Percentiles rank a stretch among this genome's conserved stretches.
Evolutionary conservation across 2,329 filamentous ascomycete genomes (phyloP).

Genomic region (Botryosphaeria dothidea): DNA sequence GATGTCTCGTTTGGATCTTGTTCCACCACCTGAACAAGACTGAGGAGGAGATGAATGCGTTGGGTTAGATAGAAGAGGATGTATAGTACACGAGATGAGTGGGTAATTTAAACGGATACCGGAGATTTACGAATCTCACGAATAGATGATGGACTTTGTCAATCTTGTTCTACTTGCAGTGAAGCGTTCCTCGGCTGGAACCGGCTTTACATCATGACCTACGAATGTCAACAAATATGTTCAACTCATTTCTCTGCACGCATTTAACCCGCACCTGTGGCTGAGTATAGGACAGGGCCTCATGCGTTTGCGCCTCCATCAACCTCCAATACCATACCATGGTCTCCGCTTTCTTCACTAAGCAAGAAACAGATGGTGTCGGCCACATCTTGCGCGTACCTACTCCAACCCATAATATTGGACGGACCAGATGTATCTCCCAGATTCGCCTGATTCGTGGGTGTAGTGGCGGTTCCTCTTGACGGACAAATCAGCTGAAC

Average conservation of each 20-base stretch:
- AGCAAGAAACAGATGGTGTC: not conserved
- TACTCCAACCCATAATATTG: not conserved
- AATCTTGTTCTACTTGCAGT: not conserved
- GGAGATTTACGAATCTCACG: not conserved
- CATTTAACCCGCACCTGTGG: too few species aligned
- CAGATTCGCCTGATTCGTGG: not conserved
- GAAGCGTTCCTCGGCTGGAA: too few species aligned
- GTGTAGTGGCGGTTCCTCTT: not conserved
- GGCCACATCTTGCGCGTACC: not conserved
- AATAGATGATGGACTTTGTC: not conserved
- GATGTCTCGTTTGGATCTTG: constrained; percentile 37
- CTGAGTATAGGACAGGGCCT: too few species aligned
- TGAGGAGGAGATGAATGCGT: constrained; percentile 39
- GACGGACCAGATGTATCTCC: not conserved
- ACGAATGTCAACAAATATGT: too few species aligned
- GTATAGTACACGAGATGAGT: not conserved
- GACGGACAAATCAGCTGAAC: not conserved
- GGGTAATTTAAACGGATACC: not conserved
- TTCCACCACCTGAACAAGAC: constrained; percentile 40
- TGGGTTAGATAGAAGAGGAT: constrained; percentile 25
- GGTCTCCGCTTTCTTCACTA: not conserved
- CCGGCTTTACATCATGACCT: too few species aligned
- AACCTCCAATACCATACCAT: not conserved
- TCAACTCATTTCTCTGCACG: too few species aligned
- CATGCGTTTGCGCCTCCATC: not conserved